A percentile compares a stretch with the other conserved stretches of the same genome.
phyloP scores from a whole-genome alignment of 2,329 filamentous ascomycete genomes.

The Verticillium dahliae region DNA sequence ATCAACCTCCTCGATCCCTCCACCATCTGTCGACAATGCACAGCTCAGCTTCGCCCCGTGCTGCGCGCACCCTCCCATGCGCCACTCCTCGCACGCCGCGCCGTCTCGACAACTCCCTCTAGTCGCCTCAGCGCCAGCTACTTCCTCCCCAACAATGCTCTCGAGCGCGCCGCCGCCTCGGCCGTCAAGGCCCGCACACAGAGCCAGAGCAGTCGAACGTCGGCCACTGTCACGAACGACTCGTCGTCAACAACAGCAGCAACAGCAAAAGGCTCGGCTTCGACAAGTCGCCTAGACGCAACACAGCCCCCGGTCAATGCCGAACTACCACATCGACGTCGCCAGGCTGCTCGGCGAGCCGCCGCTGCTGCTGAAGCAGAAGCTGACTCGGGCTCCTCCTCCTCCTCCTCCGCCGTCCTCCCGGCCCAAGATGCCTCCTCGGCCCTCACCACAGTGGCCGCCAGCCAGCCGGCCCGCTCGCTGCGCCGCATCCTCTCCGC shows the following conservation, averaged over 20 bases:
- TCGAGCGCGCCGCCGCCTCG: conserved; percentile 4
- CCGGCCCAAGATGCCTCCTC: conserved; percentile 48
- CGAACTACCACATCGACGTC: conserved; percentile 11
- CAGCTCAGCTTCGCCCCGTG: neutral
- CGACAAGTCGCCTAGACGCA: conserved; percentile 3
- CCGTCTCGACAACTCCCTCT: neutral
- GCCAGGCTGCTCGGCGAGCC: conserved; percentile 8
- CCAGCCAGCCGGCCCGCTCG: conserved; percentile 41
- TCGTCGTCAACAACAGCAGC: conserved; percentile 1
- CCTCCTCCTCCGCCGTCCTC: conserved; percentile 15
- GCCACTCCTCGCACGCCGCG: neutral
- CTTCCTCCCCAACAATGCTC: conserved; percentile 11
- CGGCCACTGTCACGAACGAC: conserved; percentile 1
- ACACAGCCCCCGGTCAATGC: conserved; percentile 4
- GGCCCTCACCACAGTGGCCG: conserved; percentile 45
- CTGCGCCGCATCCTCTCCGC: conserved; percentile 65
- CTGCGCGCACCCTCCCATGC: neutral
- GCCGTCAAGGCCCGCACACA: conserved; percentile 3
- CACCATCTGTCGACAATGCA: conserved; percentile 1
- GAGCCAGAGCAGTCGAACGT: neutral
- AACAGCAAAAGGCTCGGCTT: neutral
- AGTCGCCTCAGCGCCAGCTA: conserved; percentile 11
- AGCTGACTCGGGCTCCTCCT: neutral
- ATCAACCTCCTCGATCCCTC: neutral
- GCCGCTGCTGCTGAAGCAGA: conserved; percentile 3